Base-by-base conservation (phyloP, 108 stramenopile species). In the Skeletonema menzelii region DNA sequence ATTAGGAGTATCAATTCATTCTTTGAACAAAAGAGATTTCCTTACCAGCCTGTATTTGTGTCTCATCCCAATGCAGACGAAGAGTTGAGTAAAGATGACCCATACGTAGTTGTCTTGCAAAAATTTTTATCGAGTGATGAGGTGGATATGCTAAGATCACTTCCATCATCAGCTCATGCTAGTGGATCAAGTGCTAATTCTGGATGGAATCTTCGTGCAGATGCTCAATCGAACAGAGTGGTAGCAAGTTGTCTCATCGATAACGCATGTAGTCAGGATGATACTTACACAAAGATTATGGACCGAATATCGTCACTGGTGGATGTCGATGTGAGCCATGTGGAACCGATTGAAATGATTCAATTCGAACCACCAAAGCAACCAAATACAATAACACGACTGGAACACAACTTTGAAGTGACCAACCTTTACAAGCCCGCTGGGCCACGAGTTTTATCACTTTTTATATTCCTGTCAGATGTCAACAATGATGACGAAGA, bases 381-480 rank as follows among this genome's bases (percentile, higher is more conserved):
- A 35, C 19, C 37, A 26, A 55, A 34, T 12, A 12, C 28, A 56
- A 56, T 38, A 57, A 1, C 37, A 44, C 56, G 31, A 10, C 31
- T 57, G 8, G 67, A 68, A 24, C 80, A 81, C 42, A 78, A 85
- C 63, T 82, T 74, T 71, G 42, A 68, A 40, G 20, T 75, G 5
- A 73, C 63, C 59, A 72, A 77, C 27, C 22, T 42, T 5, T 86
- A 77, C 80, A 82, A 67, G 60, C 83, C 82, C 2, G 75, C 79
- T 19, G 85, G 85, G 38, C 75, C 75, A 31, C 64, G 79, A 12
- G 69, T 86, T 2, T 56, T 86, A 27, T 84, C 76, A 12, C 24
- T 84, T 2, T 72, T 73, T 17, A 24, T 86, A 11, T 76, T 79
- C 55, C 70, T 86, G 12, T 81, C 80, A 12, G 70, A 68, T 30